Percentiles rank a stretch among this genome's conserved stretches.
Conservation (phyloP, 1,284 basidiomycete species). For the Ceratorhiza oryzae-sativae region DNA sequence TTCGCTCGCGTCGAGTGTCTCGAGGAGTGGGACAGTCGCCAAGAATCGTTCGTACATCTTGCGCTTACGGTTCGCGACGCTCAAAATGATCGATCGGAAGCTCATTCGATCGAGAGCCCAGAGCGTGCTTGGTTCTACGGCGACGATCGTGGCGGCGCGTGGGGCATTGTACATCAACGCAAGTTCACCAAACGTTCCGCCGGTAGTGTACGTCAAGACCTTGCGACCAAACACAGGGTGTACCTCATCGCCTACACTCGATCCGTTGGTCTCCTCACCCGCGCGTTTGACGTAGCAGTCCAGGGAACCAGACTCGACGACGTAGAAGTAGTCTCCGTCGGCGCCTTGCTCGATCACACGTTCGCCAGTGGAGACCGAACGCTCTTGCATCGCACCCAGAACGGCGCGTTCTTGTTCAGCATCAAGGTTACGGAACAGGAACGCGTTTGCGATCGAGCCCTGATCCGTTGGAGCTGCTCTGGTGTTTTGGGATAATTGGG, state of each 20-base stretch:
- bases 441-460: constrained; percentile 85
- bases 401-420: constrained; percentile 95
- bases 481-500: constrained; percentile 83
- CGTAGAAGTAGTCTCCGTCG: constrained; percentile 97
- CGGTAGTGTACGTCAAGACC: constrained; percentile 85
- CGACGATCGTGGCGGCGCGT: constrained; percentile 91
- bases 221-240: constrained; percentile 79
- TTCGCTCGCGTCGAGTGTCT: constrained; percentile 85
- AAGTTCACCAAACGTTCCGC: constrained; percentile 93
- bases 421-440: constrained; percentile 95
- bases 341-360: constrained; percentile 97
- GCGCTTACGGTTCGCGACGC: constrained; percentile 83
- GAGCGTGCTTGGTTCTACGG: constrained; percentile 82
- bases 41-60: constrained; percentile 97
- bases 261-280: constrained; percentile 56
- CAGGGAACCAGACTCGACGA: constrained; percentile 89
- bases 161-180: constrained; percentile 98
- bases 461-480: constrained; percentile 88
- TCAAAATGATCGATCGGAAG: constrained; percentile 97
- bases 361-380: constrained; percentile 72
- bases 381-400: constrained; percentile 95
- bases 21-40: constrained; percentile 87
- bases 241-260: constrained; percentile 58
- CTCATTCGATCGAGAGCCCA: constrained; percentile 98
- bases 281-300: constrained; percentile 79